Evolutionary conservation across 202 grass and related monocot genomes (phyloP).

Genomic region (Cymbopogon flexuosus): DNA sequence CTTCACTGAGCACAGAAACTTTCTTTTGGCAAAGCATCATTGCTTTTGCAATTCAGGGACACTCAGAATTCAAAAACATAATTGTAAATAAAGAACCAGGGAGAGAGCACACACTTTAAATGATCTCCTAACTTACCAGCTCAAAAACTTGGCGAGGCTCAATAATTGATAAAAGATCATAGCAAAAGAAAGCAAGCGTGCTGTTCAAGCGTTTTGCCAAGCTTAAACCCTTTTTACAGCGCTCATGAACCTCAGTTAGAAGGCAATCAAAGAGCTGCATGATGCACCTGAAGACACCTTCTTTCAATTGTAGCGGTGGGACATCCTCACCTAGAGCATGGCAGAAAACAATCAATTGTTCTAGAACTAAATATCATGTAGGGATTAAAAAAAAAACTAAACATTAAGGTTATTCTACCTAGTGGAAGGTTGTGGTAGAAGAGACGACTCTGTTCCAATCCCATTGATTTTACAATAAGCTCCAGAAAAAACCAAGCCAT

Average conservation of each 20-base stretch:
- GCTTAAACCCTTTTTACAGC: conserved; percentile 97
- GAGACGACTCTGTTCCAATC: conserved; percentile 85
- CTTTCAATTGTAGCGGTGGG: conserved; percentile 91
- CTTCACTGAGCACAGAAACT: not conserved
- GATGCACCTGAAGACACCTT: conserved; percentile 96
- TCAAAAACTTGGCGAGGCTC: conserved; percentile 99
- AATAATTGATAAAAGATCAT: conserved; percentile 90
- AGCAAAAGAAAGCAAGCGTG: conserved; percentile 96
- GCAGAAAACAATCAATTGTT: conserved; percentile 28
- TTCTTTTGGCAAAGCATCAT: conserved; percentile 21
- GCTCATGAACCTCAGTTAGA: conserved; percentile 96
- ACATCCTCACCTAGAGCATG: conserved; percentile 76
- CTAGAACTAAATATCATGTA: conserved; percentile 22
- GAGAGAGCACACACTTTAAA: not conserved
- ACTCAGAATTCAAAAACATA: not conserved
- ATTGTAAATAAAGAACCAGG: not conserved
- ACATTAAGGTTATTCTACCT: conserved; percentile 39
- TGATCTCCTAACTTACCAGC: conserved; percentile 54
- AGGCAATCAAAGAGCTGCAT: conserved; percentile 98
- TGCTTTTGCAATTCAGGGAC: not conserved
- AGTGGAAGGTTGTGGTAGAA: conserved; percentile 89
- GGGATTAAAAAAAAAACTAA: not conserved
- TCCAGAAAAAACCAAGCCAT: conserved; percentile 99
- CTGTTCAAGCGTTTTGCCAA: conserved; percentile 96
- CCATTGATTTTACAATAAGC: conserved; percentile 98